These are phyloP conservation scores for Knufia fluminis DNA, from an alignment of 2,329 filamentous ascomycete species.

Conservation along the genomic window DNA sequence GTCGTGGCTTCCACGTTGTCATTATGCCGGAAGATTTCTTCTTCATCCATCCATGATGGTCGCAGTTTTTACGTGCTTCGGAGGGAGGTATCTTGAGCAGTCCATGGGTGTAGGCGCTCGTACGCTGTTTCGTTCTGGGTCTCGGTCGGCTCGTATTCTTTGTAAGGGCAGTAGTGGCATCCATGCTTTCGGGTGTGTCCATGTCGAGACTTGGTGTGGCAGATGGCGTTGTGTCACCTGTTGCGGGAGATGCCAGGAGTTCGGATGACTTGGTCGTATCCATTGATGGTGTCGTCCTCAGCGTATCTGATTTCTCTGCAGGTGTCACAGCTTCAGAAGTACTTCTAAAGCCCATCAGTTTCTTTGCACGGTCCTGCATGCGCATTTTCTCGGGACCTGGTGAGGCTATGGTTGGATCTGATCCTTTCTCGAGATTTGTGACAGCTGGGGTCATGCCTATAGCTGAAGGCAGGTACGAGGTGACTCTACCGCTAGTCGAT, in stretches of 20 bases:
- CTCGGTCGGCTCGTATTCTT: slow-evolving; percentile 40
- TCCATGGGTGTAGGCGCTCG: slow-evolving; percentile 84
- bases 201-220: slow-evolving; percentile 65
- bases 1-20: slow-evolving; percentile 91
- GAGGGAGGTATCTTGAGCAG: slow-evolving; percentile 69
- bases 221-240: slow-evolving; percentile 62
- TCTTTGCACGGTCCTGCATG: slow-evolving; percentile 51
- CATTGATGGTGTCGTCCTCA: slow-evolving; percentile 38
- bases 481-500: slow-evolving; percentile 51
- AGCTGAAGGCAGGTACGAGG: slow-evolving; percentile 31
- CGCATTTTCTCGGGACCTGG: slow-evolving; percentile 38
- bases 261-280: slow-evolving; percentile 30
- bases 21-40: slow-evolving; percentile 95
- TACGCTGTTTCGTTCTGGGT: slow-evolving; percentile 78
- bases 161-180: slow-evolving; percentile 36
- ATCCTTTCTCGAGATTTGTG: slow-evolving; percentile 44
- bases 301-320: slow-evolving; percentile 41
- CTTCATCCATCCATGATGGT: slow-evolving; percentile 99
- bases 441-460: slow-evolving; percentile 44
- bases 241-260: slow-evolving; percentile 56
- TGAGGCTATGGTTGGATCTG: neutral
- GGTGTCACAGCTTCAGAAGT: slow-evolving; percentile 65
- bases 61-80: slow-evolving; percentile 75
- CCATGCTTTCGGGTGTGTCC: slow-evolving; percentile 58
- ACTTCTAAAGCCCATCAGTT: slow-evolving; percentile 63